Evolutionary conservation across 306 rosid genomes (phyloP), one percentile per base, ranked within the genome.

Genomic region (Sphenostylis stenocarpa): DNA sequence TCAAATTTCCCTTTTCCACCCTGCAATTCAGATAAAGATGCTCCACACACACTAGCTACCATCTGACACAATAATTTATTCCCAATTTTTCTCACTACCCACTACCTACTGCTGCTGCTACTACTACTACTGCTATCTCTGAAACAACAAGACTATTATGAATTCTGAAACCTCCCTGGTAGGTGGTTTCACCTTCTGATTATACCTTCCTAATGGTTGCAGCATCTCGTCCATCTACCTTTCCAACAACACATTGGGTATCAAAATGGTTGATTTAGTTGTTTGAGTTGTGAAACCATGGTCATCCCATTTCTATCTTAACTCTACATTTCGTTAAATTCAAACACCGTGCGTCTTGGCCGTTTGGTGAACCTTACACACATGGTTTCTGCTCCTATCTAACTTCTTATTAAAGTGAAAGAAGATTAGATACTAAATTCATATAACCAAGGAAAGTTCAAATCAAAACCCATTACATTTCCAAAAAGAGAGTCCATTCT

Each of bases 1-100:
- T 41, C 70, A 88, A 78, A 83, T 85, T 71, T 76, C 72, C 19
- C 31, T 56, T 67, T 75, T 49, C 67, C 28, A 67, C 62, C 6
- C 23, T 23, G 21, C 49, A 36, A 28, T 36, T 11, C 44, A 47
- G 14, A 12, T 45, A 34, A 70, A 81, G 78, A 56, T 70, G 75
- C 66, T 78, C 55, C 39, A 49, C 55, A 6, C 39, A 49, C 55
- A 6, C 39, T 69, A 70, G 5, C 26, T 9, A 38, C 3, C 43
- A 80, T 75, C 83, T 23, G 76, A 69, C 83, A 45, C 67, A 36
- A 53, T 63, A 39, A 53, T 63, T 56, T 51, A 10, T 70, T 17
- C 41, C 69, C 60, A 17, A 67, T 15, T 69, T 75, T 76, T 48
- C 72, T 15, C 61, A 19, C 57, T 23, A 14, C 47, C 26, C 44